Base-by-base conservation (phyloP, 495 filamentous ascomycete species). In the Pyronema omphalodes region DNA sequence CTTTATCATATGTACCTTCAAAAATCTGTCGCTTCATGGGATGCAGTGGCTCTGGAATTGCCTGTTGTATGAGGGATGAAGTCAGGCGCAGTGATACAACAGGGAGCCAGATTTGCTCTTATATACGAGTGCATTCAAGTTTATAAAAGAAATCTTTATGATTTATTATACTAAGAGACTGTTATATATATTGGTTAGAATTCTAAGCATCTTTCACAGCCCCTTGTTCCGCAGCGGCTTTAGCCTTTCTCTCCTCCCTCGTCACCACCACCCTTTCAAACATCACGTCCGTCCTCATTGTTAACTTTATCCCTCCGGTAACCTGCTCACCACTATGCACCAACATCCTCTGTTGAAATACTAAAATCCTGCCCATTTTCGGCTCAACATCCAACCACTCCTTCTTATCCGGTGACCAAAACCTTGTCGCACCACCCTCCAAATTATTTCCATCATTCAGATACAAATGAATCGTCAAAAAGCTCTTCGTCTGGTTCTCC, bases 391-490 rank as follows among this genome's bases (percentile, higher is more conserved):
- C 69, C 6, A 76, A 56, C 33, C 60, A 57, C 7, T 69, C 56
- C 5, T 60, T 57, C 60, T 60, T 63, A 45, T 69, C 58, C 17
- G 45, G 62, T 1, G 58, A 59, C 55, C 67, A 71, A 67, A 83
- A 82, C 0, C 71, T 75, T 12, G 80, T 82, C 7, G 75, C 69
- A 6, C 75, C 78, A 17, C 74, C 77, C 29, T 59, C 47, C 12
- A 55, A 19, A 8, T 48, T 49, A 12, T 12, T 48, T 19, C 36
- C 51, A 35, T 71, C 73, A 58, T 78, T 81, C 50, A 87, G 70
- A 60, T 86, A 87, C 11, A 86, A 66, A 53, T 87, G 83, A 23
- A 84, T 69, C 0, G 81, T 84, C 54, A 73, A 74, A 52, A 73
- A 74, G 6, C 78, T 78, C 17, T 56, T 65, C 48, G 11, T 37